A percentile compares a stretch with the other conserved stretches of the same genome.
phyloP scores from a whole-genome alignment of 805 yeast genomes.

The Torulaspora quercuum region DNA sequence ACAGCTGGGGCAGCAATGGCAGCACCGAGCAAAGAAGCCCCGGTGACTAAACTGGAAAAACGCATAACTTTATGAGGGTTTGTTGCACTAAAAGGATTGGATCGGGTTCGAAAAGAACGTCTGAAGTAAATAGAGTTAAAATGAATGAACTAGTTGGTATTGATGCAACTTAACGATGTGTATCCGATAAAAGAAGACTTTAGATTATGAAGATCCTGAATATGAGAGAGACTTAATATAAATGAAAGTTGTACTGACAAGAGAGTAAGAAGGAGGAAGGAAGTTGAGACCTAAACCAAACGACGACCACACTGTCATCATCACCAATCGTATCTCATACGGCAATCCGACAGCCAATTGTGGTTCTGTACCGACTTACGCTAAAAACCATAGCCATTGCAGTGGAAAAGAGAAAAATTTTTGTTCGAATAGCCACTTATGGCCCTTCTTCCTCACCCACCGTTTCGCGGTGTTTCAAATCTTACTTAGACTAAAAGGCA shows the following conservation, averaged over 20 bases:
- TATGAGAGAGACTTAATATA: too few species aligned
- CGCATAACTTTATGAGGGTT: slow-evolving; percentile 40
- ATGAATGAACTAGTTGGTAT: slow-evolving; percentile 20
- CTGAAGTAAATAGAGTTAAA: slow-evolving; percentile 3
- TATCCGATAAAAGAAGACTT: too few species aligned
- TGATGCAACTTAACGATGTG: slow-evolving; percentile 7
- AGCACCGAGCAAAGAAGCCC: slow-evolving; percentile 49
- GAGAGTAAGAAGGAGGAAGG: not conserved
- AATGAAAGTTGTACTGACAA: too few species aligned
- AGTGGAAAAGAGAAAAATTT: too few species aligned
- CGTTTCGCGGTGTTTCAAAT: slow-evolving; percentile 2
- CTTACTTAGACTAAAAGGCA: not conserved
- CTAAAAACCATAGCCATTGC: too few species aligned
- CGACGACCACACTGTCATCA: slow-evolving; percentile 5
- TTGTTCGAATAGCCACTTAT: too few species aligned
- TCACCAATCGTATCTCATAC: not conserved
- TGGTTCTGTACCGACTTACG: too few species aligned
- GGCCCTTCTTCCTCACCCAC: too few species aligned
- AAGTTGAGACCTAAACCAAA: slow-evolving; percentile 2
- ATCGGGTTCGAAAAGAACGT: slow-evolving; percentile 5
- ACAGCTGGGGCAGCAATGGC: slow-evolving; percentile 58
- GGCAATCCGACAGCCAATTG: too few species aligned
- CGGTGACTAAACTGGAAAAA: slow-evolving; percentile 46
- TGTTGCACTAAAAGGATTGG: not conserved
- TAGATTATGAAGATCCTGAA: too few species aligned